A percentile compares a stretch with the other conserved stretches of the same genome.
Conservation (phyloP, 2,329 filamentous ascomycete species). For the Leptoxyphium fumago region DNA sequence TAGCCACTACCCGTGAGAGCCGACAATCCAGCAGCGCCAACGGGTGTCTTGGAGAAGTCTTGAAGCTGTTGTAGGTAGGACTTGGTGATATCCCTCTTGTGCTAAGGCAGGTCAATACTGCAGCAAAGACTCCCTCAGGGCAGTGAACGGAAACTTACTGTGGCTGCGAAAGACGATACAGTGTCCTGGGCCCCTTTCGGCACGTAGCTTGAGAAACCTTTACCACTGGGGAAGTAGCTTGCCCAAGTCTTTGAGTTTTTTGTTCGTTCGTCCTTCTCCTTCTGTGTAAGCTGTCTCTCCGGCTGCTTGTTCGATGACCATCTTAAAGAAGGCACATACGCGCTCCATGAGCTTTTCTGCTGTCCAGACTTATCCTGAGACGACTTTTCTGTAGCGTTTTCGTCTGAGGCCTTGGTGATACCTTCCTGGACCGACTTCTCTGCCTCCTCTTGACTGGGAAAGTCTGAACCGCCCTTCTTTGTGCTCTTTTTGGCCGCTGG, state of each 20-base stretch:
- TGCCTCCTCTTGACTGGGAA: conserved; percentile 22
- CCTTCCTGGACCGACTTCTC: conserved; percentile 17
- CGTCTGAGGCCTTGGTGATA: conserved; percentile 9
- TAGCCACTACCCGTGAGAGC: conserved; percentile 33
- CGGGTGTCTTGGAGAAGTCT: conserved; percentile 36
- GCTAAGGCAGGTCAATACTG: conserved; percentile 8
- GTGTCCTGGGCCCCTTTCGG: conserved; percentile 25
- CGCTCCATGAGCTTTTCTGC: conserved; percentile 18
- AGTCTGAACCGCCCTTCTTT: conserved; percentile 13
- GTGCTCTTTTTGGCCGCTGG: conserved; percentile 9
- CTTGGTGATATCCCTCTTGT: conserved; percentile 32
- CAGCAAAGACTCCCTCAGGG: not conserved
- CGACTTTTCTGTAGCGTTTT: conserved; percentile 6
- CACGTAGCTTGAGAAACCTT: conserved; percentile 33
- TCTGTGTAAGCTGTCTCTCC: conserved; percentile 6
- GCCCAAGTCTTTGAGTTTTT: conserved; percentile 29
- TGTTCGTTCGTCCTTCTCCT: conserved; percentile 17
- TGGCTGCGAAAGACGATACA: conserved; percentile 28
- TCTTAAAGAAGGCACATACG: conserved; percentile 15
- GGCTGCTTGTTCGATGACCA: conserved; percentile 10
- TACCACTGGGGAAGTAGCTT: conserved; percentile 32
- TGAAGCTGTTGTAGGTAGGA: conserved; percentile 35
- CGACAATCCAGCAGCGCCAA: conserved; percentile 31
- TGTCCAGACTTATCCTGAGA: conserved; percentile 6
- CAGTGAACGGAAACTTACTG: conserved; percentile 10